phyloP scores from a whole-genome alignment of 2,329 filamentous ascomycete genomes.

The Rutstroemia sydowiana region DNA sequence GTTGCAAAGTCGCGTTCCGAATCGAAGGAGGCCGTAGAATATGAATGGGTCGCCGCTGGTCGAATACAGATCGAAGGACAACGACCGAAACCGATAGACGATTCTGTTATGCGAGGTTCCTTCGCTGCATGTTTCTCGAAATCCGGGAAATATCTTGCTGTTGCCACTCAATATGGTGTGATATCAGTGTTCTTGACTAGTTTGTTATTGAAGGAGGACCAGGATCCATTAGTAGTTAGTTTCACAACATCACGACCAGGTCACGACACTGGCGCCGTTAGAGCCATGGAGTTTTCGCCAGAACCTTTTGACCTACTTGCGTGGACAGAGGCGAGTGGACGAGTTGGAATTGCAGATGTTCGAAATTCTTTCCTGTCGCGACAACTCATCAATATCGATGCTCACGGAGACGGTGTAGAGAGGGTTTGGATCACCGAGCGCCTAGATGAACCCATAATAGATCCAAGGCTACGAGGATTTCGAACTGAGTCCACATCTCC shows the following conservation, averaged over 20 bases:
- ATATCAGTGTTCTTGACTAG: slow-evolving; percentile 65
- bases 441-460: slow-evolving; percentile 17
- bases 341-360: slow-evolving; percentile 67
- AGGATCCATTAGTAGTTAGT: slow-evolving; percentile 61
- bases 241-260: slow-evolving; percentile 69
- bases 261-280: slow-evolving; percentile 57
- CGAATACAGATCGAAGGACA: slow-evolving; percentile 53
- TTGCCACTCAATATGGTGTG: slow-evolving; percentile 73
- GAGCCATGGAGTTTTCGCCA: slow-evolving; percentile 88
- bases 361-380: slow-evolving; percentile 58
- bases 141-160: slow-evolving; percentile 62
- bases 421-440: slow-evolving; percentile 22
- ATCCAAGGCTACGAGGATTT: slow-evolving; percentile 24
- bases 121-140: slow-evolving; percentile 74
- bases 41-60: slow-evolving; percentile 45
- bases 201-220: slow-evolving; percentile 37
- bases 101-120: slow-evolving; percentile 54
- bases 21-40: slow-evolving; percentile 26
- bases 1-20: slow-evolving; percentile 17
- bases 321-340: slow-evolving; percentile 84
- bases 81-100: slow-evolving; percentile 44
- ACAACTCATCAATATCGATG: slow-evolving; percentile 61
- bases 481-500: slow-evolving; percentile 19
- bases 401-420: slow-evolving; percentile 44
- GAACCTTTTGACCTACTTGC: slow-evolving; percentile 84